phyloP scores from a whole-genome alignment of 225 moss, liverwort and hornwort genomes.

The Lunularia cruciata region DNA sequence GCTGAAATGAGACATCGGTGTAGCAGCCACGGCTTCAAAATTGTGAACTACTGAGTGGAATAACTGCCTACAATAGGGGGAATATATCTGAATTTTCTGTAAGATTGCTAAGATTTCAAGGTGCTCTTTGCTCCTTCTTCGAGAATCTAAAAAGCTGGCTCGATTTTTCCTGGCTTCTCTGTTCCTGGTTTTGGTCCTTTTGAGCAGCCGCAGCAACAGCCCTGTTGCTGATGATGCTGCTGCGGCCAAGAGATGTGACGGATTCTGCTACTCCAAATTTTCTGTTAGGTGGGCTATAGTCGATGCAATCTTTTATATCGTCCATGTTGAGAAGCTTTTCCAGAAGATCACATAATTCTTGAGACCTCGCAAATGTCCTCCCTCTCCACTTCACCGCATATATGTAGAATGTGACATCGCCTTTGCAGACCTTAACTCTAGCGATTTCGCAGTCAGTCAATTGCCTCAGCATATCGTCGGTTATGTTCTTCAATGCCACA shows the following conservation, averaged over 20 bases:
- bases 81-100: too few species aligned
- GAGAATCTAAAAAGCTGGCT: neutral
- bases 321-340: neutral
- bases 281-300: neutral
- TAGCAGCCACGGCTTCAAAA: too few species aligned
- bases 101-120: too few species aligned
- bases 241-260: neutral
- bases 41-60: too few species aligned
- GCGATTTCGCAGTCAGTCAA: constrained; percentile 1
- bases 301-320: neutral
- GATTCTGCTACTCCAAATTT: neutral
- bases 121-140: too few species aligned
- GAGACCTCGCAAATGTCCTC: neutral
- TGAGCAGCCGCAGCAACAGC: neutral
- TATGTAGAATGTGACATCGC: constrained; percentile 1
- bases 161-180: neutral
- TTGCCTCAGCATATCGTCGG: neutral
- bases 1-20: too few species aligned
- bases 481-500: neutral
- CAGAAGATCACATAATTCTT: neutral
- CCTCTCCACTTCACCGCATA: neutral
- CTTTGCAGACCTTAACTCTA: neutral
- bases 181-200: neutral
- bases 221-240: neutral
- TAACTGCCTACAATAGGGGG: too few species aligned